Base-by-base conservation (phyloP, 306 rosid genomes). In the Echinosophora koreensis region DNA sequence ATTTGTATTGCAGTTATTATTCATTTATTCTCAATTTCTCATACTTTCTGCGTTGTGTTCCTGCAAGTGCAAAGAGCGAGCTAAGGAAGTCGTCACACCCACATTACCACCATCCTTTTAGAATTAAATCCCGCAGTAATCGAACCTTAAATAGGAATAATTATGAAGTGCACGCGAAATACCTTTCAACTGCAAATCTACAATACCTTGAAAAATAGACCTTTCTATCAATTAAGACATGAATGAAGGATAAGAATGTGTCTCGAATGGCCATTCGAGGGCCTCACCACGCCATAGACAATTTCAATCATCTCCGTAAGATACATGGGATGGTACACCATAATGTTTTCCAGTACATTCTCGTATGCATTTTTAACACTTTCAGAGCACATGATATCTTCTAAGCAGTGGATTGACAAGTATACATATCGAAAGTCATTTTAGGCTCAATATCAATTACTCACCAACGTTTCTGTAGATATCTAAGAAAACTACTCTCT, bases 401-500 rank as follows among this genome's bases (percentile, higher is more conserved):
- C 56, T 34, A 62, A 22, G 69, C 50, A 66, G 65, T 14, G 49
- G 63, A 51, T 8, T 7, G 39, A 69, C 22, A 56, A 67, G 46
- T n/a, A 77, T 58, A 38, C 32, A 12, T 32, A 47, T 59, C 11
- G 35, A 4, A 46, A 18, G 56, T 56, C 63, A 30, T 49, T 61
- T 60, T 51, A 69, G 62, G 68, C 73, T 81, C 54, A 22, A 22
- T 74, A 65, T 65, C 56, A 80, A 76, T 14, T 52, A 71, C 52
- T 30, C 58, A 2, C 50, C 39, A 73, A n/a, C 13, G 34, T 72
- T 59, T 57, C 71, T 51, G 22, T 66, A 52, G 55, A 77, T 57
- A 74, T 27, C 77, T 44, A 69, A 69, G 67, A 55, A 80, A 11
- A 77, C 49, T 37, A 65, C 18, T 14, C 34, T 27, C 41, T 17